Conservation (phyloP, 768 basidiomycete genomes). For the Leccinum barrowsii region DNA sequence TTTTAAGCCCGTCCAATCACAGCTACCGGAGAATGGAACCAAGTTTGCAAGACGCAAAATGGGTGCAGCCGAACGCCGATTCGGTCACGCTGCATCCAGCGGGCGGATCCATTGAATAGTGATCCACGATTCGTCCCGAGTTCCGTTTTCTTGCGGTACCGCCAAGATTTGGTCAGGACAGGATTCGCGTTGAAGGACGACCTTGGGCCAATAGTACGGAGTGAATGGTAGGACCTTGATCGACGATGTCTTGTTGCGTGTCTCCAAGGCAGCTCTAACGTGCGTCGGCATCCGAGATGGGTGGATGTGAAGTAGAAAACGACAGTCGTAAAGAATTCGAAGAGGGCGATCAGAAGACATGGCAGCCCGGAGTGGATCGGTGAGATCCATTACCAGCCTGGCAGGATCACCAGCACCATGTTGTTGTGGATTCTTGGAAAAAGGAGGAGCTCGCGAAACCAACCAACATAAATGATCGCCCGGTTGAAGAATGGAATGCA, state of each 20-base stretch:
- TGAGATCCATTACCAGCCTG: slow-evolving; percentile 42
- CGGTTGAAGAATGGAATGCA: slow-evolving; percentile 10
- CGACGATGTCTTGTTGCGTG: slow-evolving; percentile 22
- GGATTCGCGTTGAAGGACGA: slow-evolving; percentile 30
- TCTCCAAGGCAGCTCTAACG: slow-evolving; percentile 30
- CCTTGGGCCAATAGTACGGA: slow-evolving; percentile 48
- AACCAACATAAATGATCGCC: slow-evolving; percentile 51
- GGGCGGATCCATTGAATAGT: slow-evolving; percentile 40
- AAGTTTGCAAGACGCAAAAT: background rate
- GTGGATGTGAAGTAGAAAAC: slow-evolving; percentile 54
- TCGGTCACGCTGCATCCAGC: slow-evolving; percentile 27
- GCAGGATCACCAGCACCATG: slow-evolving; percentile 20
- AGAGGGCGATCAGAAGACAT: slow-evolving; percentile 17
- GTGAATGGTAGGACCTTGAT: slow-evolving; percentile 36
- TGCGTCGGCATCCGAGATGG: slow-evolving; percentile 39
- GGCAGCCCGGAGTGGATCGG: slow-evolving; percentile 25
- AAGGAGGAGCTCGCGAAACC: slow-evolving; percentile 54
- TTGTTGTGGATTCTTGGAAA: slow-evolving; percentile 30
- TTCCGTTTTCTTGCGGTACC: slow-evolving; percentile 8
- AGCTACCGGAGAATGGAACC: too few species aligned
- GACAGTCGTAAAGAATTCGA: slow-evolving; percentile 58
- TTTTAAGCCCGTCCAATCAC: too few species aligned
- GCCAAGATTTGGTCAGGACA: slow-evolving; percentile 25
- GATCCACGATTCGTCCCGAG: slow-evolving; percentile 39
- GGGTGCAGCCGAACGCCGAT: background rate